A percentile compares a stretch with the other conserved stretches of the same genome.
These are phyloP conservation scores for Dinochytrium kinnereticum DNA, from an alignment of 371 early-diverging fungal species.

Conservation along the genomic window DNA sequence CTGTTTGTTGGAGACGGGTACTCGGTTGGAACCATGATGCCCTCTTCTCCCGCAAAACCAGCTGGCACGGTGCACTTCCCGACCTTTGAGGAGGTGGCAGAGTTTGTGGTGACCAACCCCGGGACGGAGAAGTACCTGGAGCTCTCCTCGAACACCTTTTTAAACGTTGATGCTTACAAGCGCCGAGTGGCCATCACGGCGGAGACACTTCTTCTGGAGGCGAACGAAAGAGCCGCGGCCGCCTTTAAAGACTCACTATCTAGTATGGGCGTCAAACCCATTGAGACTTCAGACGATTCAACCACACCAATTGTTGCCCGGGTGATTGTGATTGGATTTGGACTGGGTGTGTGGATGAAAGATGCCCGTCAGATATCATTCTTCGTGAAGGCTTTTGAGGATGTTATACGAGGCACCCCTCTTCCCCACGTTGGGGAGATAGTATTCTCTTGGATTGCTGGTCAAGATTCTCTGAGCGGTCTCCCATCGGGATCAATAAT, in stretches of 20 bases:
- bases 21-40: no score
- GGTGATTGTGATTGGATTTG: slow-evolving; percentile 46
- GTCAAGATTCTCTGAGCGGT: background rate
- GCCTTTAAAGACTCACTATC: background rate
- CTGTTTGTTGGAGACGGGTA: slow-evolving; percentile 7
- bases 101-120: background rate
- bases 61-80: background rate
- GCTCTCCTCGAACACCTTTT: background rate
- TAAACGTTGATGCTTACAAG: slow-evolving; percentile 28
- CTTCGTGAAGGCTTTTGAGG: slow-evolving; percentile 30
- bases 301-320: slow-evolving; percentile 12
- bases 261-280: background rate
- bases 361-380: slow-evolving; percentile 4
- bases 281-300: background rate
- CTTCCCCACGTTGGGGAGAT: slow-evolving; percentile 34
- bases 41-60: background rate
- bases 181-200: slow-evolving; percentile 35
- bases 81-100: slow-evolving; percentile 13
- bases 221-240: slow-evolving; percentile 30
- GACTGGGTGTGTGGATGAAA: slow-evolving; percentile 47
- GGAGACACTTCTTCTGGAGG: slow-evolving; percentile 36
- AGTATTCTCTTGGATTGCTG: slow-evolving; percentile 37
- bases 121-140: background rate
- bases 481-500: background rate
- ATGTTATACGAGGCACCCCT: slow-evolving; percentile 1